These are phyloP conservation scores for Ammopiptanthus mongolicus DNA, from an alignment of 306 rosid species.

Conservation along the genomic window DNA sequence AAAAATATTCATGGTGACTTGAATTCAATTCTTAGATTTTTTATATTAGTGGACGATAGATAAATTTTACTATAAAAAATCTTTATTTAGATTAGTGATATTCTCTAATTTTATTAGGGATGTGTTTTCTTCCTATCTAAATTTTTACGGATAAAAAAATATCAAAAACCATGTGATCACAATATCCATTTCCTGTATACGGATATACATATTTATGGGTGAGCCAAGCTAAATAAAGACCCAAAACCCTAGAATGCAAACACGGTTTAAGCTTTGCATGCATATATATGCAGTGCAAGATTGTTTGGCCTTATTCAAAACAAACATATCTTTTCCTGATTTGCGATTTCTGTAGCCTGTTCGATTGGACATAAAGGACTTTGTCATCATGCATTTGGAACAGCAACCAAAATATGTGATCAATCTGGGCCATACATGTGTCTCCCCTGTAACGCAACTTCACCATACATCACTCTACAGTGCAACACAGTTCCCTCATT, in stretches of 20 bases:
- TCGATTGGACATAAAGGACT: conserved; percentile 53
- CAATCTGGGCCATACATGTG: conserved; percentile 35
- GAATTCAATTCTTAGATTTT: too few species aligned
- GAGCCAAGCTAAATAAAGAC: too few species aligned
- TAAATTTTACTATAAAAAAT: too few species aligned
- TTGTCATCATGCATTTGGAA: conserved; percentile 55
- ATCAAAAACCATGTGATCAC: too few species aligned
- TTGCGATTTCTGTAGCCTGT: conserved; percentile 22
- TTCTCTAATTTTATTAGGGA: too few species aligned
- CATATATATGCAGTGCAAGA: not conserved
- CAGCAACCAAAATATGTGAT: conserved; percentile 15
- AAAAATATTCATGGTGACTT: too few species aligned
- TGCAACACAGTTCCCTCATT: not conserved
- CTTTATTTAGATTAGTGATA: too few species aligned
- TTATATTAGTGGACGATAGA: too few species aligned
- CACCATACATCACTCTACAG: conserved; percentile 13
- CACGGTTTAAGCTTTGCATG: not conserved
- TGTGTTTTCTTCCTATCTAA: too few species aligned
- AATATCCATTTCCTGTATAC: too few species aligned
- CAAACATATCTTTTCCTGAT: conserved; percentile 24
- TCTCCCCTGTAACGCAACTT: conserved; percentile 5
- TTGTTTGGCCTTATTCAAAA: not conserved
- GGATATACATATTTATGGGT: too few species aligned
- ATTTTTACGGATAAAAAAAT: too few species aligned
- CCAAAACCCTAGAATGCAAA: conserved; percentile 20